Base-by-base conservation (phyloP, 192 early-diverging fungal genomes). In the Diversispora eburnea region DNA sequence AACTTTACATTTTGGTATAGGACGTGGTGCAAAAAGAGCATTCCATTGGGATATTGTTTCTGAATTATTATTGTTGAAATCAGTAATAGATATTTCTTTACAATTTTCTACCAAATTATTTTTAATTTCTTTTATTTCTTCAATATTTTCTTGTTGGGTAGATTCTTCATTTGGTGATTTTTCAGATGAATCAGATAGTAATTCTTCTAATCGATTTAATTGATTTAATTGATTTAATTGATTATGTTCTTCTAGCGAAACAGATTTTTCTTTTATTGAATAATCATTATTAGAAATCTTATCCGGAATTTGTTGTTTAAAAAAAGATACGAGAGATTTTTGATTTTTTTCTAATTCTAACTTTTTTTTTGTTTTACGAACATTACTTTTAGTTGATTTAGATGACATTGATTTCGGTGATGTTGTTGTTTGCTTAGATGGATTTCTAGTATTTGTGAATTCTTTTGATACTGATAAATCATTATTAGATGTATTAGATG, bases 1-100 rank as follows among this genome's bases (percentile, higher is more conserved):
- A 15, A 78, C 70, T 56, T 80, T 80, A 75, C 91, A 93, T 41
- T 77, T 82, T 5, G 91, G 91, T 17, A 79, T 64, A 19, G 68
- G 61, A 3, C 72, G 78, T 5, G 80, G 81, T 13, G 74, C 74
- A 63, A 93, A 81, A 7, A 92, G 72, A 5, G 75, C 77, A 41
- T 84, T 84, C 91, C 91, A 92, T 73, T 85, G 80, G 8, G 76
- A 67, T 3, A 80, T 76, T 3, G 60, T 49, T 7, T 61, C 45
- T 19, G 4, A 13, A 25, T 60, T 72, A 62, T 62, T 58, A 58
- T 58, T 25, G 8, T 10, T 58, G 62, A 33, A 43, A 64, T 2
- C 2, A 33, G 25, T 33, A 33, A 2, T 33, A 33, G 25, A 2
- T 33, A 33, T 33, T 33, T 33, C 25, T 33, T 33, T 33, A 33